Conservation (phyloP, 306 rosid genomes). For the Prunus fruticosa region DNA sequence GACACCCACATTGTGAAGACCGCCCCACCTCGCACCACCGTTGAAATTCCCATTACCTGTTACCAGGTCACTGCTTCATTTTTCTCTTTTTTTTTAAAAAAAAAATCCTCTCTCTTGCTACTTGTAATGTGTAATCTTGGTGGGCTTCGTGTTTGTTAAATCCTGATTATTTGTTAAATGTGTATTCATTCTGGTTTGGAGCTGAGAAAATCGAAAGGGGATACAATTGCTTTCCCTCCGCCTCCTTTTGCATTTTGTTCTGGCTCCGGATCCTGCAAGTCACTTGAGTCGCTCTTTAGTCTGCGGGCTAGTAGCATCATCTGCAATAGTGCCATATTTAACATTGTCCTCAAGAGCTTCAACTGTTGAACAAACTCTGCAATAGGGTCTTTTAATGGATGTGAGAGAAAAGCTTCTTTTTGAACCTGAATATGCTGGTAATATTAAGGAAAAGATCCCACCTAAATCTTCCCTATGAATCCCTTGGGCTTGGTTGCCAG, state of each 20-base stretch:
- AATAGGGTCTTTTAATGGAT: too few relatives aligned
- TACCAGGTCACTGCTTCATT: slow-evolving; percentile 57
- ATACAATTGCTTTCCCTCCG: neutral
- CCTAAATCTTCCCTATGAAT: slow-evolving; percentile 78
- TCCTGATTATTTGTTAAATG: neutral
- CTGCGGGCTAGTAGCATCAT: neutral
- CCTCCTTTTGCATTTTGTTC: neutral
- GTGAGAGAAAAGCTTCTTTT: slow-evolving; percentile 97
- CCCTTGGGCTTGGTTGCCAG: slow-evolving; percentile 91
- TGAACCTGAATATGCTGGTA: slow-evolving; percentile 90
- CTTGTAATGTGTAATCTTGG: neutral
- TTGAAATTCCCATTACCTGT: slow-evolving; percentile 81
- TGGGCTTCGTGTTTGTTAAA: neutral
- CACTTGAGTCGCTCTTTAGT: neutral
- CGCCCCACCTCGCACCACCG: too few relatives aligned
- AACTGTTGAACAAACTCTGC: neutral
- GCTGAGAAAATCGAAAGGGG: neutral
- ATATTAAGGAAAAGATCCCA: slow-evolving; percentile 69
- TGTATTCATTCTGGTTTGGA: neutral
- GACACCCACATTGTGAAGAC: too few relatives aligned
- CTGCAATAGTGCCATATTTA: neutral
- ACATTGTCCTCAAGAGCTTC: neutral
- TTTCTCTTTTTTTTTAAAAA: too few relatives aligned
- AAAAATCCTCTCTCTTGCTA: neutral
- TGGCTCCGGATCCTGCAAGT: neutral